Conservation (phyloP, 306 rosid genomes). For the Sophora flavescens region DNA sequence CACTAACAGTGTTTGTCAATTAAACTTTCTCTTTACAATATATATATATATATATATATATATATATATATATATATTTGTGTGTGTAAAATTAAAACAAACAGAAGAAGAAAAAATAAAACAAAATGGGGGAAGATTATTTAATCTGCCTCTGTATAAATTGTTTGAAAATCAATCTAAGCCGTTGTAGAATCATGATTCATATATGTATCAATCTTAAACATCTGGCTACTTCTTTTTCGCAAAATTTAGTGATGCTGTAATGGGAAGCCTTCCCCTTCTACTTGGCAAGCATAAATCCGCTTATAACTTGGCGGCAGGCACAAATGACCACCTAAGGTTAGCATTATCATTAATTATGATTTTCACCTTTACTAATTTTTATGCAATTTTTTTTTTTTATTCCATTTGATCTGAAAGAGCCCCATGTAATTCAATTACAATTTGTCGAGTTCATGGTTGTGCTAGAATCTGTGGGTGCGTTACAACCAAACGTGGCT, state of each 20-base stretch:
- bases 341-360: conserved; percentile 12
- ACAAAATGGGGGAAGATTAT: no score
- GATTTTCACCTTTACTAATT: neutral
- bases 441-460: conserved; percentile 19
- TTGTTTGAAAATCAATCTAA: neutral
- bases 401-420: neutral
- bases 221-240: neutral
- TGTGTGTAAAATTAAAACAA: no score
- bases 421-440: neutral
- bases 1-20: no score
- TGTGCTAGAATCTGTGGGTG: conserved; percentile 46
- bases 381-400: neutral
- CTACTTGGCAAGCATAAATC: conserved; percentile 3
- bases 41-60: no score
- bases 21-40: no score
- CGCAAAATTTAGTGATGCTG: neutral
- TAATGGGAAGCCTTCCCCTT: neutral
- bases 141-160: neutral
- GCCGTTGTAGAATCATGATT: neutral
- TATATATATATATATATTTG: no score
- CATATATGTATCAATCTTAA: neutral
- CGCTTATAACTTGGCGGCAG: conserved; percentile 30
- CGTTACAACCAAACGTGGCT: conserved; percentile 56
- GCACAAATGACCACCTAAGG: neutral
- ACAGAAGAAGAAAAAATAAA: no score